phyloP scores from a whole-genome alignment of 805 yeast species.

The Clavispora santaluciae region DNA sequence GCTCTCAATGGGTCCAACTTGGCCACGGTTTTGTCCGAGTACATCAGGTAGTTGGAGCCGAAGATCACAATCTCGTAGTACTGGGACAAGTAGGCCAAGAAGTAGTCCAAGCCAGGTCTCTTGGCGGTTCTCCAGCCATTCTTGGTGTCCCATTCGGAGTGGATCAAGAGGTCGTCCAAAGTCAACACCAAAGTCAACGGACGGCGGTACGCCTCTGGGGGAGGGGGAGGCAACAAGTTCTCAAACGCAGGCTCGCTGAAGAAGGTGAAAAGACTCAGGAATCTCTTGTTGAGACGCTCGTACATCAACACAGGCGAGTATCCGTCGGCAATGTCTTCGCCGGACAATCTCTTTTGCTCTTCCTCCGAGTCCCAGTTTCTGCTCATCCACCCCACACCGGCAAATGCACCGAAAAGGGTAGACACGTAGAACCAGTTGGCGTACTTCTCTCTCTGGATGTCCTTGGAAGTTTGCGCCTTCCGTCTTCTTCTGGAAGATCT shows the following conservation, averaged over 20 bases:
- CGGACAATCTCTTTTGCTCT: constrained; percentile 49
- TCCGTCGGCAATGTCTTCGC: constrained; percentile 58
- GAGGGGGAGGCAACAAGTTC: constrained; percentile 89
- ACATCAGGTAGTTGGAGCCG: constrained; percentile 78
- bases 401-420: constrained; percentile 48
- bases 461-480: constrained; percentile 59
- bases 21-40: constrained; percentile 76
- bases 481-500: constrained; percentile 22
- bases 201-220: constrained; percentile 84
- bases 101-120: constrained; percentile 97
- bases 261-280: constrained; percentile 68
- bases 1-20: constrained; percentile 94
- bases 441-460: constrained; percentile 74
- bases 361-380: constrained; percentile 85
- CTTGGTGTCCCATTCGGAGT: constrained; percentile 86
- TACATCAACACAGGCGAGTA: constrained; percentile 61
- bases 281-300: constrained; percentile 66
- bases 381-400: constrained; percentile 60
- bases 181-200: constrained; percentile 87
- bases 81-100: constrained; percentile 88
- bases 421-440: constrained; percentile 70
- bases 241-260: constrained; percentile 94
- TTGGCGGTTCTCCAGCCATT: constrained; percentile 98
- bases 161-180: constrained; percentile 85
- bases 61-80: constrained; percentile 94